Conservation (phyloP, 169 alveolate genomes). For the Fabrea salina region DNA sequence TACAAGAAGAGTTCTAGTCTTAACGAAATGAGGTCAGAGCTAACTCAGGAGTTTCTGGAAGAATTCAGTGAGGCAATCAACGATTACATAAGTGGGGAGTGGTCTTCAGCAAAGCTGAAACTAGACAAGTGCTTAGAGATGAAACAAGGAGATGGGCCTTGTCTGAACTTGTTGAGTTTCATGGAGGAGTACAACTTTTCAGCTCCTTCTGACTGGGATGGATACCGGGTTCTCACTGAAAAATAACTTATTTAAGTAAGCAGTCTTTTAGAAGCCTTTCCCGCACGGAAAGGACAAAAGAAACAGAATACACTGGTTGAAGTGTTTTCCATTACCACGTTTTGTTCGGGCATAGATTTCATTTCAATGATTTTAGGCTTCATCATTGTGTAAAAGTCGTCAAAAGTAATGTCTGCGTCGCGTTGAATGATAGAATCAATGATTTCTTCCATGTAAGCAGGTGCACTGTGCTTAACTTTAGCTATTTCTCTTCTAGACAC, state of each 20-base stretch:
- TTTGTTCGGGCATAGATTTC: conserved; percentile 15
- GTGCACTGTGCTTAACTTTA: neutral
- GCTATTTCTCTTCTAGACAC: neutral
- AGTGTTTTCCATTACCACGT: conserved; percentile 15
- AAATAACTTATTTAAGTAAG: conserved; percentile 56
- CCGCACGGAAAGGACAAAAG: conserved; percentile 23
- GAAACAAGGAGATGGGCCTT: conserved; percentile 74
- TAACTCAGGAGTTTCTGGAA: conserved; percentile 22
- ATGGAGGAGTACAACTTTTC: conserved; percentile 62
- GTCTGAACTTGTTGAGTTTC: conserved; percentile 68
- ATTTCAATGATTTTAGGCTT: conserved; percentile 7
- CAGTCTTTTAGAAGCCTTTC: too few species aligned
- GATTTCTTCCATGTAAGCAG: neutral
- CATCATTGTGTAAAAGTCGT: conserved; percentile 21
- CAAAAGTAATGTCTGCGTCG: neutral
- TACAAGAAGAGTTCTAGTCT: too few species aligned
- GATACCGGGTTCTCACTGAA: conserved; percentile 81
- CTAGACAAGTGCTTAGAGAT: neutral
- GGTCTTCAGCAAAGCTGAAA: conserved; percentile 28
- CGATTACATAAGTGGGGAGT: conserved; percentile 28
- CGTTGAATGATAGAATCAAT: neutral
- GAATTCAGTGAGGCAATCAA: conserved; percentile 17
- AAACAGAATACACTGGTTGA: conserved; percentile 27
- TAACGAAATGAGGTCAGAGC: conserved; percentile 8
- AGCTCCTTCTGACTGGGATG: conserved; percentile 88